phyloP scores from a whole-genome alignment of 1,284 basidiomycete genomes.

The Microbotryomycetes sp. region DNA sequence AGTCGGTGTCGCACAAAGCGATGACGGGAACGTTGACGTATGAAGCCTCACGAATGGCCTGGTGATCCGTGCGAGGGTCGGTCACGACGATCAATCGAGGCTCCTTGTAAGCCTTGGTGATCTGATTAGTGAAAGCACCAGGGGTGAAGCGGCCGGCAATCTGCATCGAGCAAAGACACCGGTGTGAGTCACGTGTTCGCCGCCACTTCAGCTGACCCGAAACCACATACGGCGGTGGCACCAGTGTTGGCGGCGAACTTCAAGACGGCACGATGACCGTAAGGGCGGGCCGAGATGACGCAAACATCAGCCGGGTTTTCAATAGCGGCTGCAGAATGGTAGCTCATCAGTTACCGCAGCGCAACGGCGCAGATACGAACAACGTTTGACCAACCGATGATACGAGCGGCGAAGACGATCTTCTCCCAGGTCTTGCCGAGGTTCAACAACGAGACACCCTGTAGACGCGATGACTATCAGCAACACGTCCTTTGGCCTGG shows the following conservation, averaged over 20 bases:
- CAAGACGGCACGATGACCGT: slow-evolving; percentile 98
- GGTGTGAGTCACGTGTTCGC: slow-evolving; percentile 92
- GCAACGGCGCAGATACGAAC: not conserved
- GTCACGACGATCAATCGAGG: slow-evolving; percentile 96
- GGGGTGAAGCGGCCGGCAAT: slow-evolving; percentile 99
- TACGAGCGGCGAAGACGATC: slow-evolving; percentile 86
- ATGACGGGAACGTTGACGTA: slow-evolving; percentile 99
- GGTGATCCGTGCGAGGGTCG: slow-evolving; percentile 98
- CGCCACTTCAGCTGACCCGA: slow-evolving; percentile 95
- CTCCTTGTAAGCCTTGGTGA: slow-evolving; percentile 99
- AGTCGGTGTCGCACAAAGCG: slow-evolving; percentile 96
- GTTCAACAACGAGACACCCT: slow-evolving; percentile 94
- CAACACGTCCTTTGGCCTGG: too few relatives aligned
- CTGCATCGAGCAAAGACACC: slow-evolving; percentile 92
- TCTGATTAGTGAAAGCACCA: slow-evolving; percentile 83
- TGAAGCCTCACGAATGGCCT: slow-evolving; percentile 98
- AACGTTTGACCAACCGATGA: slow-evolving; percentile 61
- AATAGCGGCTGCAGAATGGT: slow-evolving; percentile 48
- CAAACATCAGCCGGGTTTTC: slow-evolving; percentile 98
- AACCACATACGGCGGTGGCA: slow-evolving; percentile 90
- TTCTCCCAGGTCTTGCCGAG: slow-evolving; percentile 99
- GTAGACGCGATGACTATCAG: not conserved
- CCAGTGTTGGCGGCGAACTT: slow-evolving; percentile 98
- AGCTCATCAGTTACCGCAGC: not conserved
- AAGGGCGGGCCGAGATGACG: slow-evolving; percentile 95